A percentile compares a stretch with the other conserved stretches of the same genome.
These are phyloP conservation scores for Ophiostoma populinum DNA, from an alignment of 2,329 filamentous ascomycete species.

Conservation along the genomic window DNA sequence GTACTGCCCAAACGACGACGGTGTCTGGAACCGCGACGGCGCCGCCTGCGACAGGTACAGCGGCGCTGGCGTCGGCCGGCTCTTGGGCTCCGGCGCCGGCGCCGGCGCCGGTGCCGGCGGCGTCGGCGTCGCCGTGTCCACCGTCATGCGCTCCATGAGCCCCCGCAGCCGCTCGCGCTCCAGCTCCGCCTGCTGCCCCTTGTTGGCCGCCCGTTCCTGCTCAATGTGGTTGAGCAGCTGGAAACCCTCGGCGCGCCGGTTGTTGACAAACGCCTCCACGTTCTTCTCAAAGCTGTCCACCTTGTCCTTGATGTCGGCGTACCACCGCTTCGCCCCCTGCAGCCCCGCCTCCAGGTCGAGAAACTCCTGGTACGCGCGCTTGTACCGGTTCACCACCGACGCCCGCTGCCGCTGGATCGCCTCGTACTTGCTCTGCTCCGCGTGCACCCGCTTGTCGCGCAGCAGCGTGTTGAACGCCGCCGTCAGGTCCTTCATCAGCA, in stretches of 20 bases:
- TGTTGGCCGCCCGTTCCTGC: conserved; percentile 49
- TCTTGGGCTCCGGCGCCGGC: neutral
- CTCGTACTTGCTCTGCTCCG: conserved; percentile 93
- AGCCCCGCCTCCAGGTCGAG: conserved; percentile 76
- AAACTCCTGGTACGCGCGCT: conserved; percentile 82
- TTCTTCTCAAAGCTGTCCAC: conserved; percentile 88
- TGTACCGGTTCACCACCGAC: conserved; percentile 70
- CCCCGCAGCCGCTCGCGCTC: conserved; percentile 75
- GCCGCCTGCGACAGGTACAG: conserved; percentile 19
- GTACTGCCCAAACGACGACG: conserved; percentile 38
- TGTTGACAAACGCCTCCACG: conserved; percentile 92
- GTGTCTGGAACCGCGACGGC: conserved; percentile 29
- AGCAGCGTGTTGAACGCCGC: conserved; percentile 70
- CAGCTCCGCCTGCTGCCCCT: conserved; percentile 49
- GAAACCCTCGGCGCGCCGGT: conserved; percentile 76
- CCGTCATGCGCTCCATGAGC: conserved; percentile 89
- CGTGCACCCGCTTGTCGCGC: conserved; percentile 82
- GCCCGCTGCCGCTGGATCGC: conserved; percentile 67
- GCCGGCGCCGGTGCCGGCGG: conserved; percentile 21
- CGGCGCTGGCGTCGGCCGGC: conserved; percentile 18
- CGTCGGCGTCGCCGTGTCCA: conserved; percentile 43
- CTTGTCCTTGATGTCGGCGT: conserved; percentile 88
- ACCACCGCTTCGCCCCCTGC: conserved; percentile 79
- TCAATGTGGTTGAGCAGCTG: conserved; percentile 82
- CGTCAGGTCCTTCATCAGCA: conserved; percentile 88